phyloP scores from a whole-genome alignment of 257 asterid genomes.

The Solanum peruvianum region DNA sequence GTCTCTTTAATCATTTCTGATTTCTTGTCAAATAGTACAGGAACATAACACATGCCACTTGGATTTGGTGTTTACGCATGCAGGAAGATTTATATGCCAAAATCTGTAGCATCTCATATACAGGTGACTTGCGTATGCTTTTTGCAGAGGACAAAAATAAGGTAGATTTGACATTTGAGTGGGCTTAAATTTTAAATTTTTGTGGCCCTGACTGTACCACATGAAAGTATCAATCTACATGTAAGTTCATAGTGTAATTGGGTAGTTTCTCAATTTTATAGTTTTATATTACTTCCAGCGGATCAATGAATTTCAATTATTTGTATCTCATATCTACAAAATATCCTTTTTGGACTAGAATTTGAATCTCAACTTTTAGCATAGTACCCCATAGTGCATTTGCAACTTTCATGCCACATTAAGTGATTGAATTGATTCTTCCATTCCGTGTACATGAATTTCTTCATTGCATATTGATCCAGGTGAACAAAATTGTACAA shows the following conservation, averaged over 20 bases:
- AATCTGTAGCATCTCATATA: constrained; percentile 80
- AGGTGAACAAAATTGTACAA: constrained; percentile 73
- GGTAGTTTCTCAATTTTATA: background rate
- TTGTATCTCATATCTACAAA: background rate
- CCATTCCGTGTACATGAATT: background rate
- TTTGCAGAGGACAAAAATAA: constrained; percentile 91
- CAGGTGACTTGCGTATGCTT: constrained; percentile 84
- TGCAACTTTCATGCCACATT: background rate
- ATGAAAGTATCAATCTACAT: background rate
- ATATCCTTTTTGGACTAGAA: background rate
- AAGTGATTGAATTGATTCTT: background rate
- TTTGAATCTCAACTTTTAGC: background rate
- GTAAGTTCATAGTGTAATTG: background rate
- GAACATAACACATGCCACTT: background rate
- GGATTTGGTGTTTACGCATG: constrained; percentile 20
- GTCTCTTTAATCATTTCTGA: constrained; percentile 9
- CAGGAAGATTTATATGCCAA: constrained; percentile 80
- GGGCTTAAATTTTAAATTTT: background rate
- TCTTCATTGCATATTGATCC: background rate
- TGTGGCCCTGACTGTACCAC: background rate
- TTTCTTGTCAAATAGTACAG: background rate
- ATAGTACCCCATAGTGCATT: background rate
- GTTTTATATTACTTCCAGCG: background rate
- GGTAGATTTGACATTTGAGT: constrained; percentile 31
- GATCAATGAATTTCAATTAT: background rate